Conservation (phyloP, 306 rosid species). For the Prunus dulcis region DNA sequence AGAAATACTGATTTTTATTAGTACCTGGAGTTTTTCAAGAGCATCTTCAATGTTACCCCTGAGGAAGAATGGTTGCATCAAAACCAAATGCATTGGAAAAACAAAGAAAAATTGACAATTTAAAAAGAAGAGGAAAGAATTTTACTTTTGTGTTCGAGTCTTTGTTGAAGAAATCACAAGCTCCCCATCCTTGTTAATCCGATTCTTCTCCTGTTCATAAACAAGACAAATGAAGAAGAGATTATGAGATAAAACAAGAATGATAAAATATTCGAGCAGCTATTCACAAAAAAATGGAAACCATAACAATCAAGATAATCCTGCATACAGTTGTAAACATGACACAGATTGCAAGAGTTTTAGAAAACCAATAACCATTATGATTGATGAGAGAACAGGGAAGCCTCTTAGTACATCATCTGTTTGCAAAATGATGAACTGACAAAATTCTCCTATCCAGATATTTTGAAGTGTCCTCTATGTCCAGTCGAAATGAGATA, state of each 20-base stretch:
- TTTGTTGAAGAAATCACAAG: constrained; percentile 93
- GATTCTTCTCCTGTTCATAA: constrained; percentile 80
- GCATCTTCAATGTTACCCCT: constrained; percentile 73
- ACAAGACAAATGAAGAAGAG: constrained; percentile 18
- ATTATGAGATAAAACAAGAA: neutral
- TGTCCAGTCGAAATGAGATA: neutral
- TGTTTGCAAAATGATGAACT: neutral
- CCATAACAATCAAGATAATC: neutral
- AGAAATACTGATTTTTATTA: neutral
- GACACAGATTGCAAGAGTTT: neutral
- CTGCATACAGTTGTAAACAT: neutral
- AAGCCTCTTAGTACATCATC: neutral
- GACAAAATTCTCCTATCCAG: neutral
- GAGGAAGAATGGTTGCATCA: constrained; percentile 23
- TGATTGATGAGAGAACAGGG: neutral
- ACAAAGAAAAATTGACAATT: constrained; percentile 14
- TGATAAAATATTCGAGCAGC: neutral
- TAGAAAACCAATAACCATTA: neutral
- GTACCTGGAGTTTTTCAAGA: constrained; percentile 59
- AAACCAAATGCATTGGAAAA: constrained; percentile 25
- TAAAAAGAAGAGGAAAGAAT: constrained; percentile 29
- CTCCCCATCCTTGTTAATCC: constrained; percentile 90
- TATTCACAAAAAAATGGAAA: constrained; percentile 9
- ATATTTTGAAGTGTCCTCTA: neutral
- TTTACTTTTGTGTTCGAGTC: constrained; percentile 89